Evolutionary conservation across 176 grass and related monocot species (phyloP).

Genomic region (Phragmites australis): DNA sequence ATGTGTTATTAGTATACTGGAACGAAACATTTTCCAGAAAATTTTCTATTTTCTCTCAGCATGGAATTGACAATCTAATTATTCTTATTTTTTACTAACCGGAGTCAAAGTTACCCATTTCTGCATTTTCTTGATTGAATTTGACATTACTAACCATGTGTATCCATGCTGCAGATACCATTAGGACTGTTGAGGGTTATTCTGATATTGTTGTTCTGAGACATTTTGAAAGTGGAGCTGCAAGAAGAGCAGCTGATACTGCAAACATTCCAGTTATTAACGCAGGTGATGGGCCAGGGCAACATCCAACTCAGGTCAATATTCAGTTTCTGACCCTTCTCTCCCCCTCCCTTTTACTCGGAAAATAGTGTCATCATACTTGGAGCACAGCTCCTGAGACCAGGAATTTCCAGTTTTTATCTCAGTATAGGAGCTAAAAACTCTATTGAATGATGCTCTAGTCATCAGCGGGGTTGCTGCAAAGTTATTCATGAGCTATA

Average conservation of each 20-base stretch:
- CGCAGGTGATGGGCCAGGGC: conserved; percentile 84
- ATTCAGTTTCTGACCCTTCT: conserved; percentile 11
- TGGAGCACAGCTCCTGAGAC: not conserved
- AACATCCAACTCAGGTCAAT: conserved; percentile 83
- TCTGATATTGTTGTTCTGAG: conserved; percentile 85
- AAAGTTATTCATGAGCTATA: not conserved
- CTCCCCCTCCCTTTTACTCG: not conserved
- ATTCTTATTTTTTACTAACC: not conserved
- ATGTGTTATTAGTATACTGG: too few relatives aligned
- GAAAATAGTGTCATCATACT: not conserved
- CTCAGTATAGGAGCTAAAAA: not conserved
- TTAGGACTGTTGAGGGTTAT: conserved; percentile 86
- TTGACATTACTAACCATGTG: not conserved
- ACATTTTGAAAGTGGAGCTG: conserved; percentile 90
- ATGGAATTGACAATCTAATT: too few relatives aligned
- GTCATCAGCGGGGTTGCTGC: not conserved
- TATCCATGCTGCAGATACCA: conserved; percentile 68
- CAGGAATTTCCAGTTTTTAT: not conserved
- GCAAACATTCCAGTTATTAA: conserved; percentile 85
- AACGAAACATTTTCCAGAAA: too few relatives aligned
- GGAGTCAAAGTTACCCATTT: not conserved
- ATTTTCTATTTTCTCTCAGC: too few relatives aligned
- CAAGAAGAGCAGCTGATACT: conserved; percentile 64
- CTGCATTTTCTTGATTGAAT: not conserved
- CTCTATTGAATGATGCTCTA: conserved; percentile 8